Evolutionary conservation across 1,284 basidiomycete genomes (phyloP).

Genomic region (Waitea zeae): DNA sequence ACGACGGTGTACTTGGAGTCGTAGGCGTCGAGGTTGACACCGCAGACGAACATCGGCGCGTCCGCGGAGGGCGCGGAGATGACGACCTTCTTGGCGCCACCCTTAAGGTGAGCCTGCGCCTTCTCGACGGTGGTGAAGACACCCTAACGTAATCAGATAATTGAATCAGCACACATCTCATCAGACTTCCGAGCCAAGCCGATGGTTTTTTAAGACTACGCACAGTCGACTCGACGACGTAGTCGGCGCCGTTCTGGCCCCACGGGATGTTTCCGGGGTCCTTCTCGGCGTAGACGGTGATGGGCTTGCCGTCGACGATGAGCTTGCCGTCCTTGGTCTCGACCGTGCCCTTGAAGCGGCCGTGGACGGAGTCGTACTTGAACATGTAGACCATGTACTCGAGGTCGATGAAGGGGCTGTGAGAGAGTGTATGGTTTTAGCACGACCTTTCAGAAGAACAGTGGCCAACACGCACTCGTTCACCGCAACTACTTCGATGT

Average conservation of each 20-base stretch:
- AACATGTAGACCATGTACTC: conserved; percentile 99
- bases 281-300: conserved; percentile 75
- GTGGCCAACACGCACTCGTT: conserved; percentile 55
- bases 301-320: conserved; percentile 64
- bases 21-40: conserved; percentile 95
- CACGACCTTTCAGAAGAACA: conserved; percentile 3
- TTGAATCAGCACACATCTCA: not conserved
- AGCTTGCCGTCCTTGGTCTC: conserved; percentile 84
- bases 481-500: conserved; percentile 73
- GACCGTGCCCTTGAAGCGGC: conserved; percentile 83
- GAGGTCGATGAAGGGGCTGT: conserved; percentile 87
- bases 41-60: conserved; percentile 93
- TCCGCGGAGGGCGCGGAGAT: conserved; percentile 98
- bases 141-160: not conserved
- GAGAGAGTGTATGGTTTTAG: not conserved
- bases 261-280: conserved; percentile 84
- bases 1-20: conserved; percentile 83
- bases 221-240: conserved; percentile 90
- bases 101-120: conserved; percentile 90
- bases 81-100: conserved; percentile 99
- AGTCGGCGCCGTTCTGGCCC: conserved; percentile 71
- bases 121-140: conserved; percentile 19
- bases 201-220: conserved; percentile 88
- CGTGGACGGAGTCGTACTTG: conserved; percentile 98
- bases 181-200: conserved; percentile 8